Evolutionary conservation across 805 yeast species (phyloP).

Genomic region (Lipomyces sp.): DNA sequence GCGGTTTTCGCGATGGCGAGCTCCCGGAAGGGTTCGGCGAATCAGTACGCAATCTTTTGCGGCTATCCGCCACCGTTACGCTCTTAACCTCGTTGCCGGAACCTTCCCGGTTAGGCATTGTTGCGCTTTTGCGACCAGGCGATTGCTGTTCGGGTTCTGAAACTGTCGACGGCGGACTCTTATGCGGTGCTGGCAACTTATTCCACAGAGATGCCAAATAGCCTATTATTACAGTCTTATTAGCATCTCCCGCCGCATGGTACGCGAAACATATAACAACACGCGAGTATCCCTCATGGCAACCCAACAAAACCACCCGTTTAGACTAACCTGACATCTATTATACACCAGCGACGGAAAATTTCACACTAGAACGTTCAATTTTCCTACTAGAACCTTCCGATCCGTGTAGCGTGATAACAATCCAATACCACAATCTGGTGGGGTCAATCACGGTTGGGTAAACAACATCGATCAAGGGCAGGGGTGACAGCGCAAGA

Average conservation of each 20-base stretch:
- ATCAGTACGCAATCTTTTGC: background rate
- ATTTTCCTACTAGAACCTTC: background rate
- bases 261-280: too few relatives aligned
- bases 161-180: background rate
- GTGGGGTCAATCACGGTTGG: background rate
- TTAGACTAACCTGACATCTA: slow-evolving; percentile 1
- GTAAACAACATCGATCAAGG: background rate
- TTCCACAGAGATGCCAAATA: slow-evolving; percentile 1
- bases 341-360: background rate
- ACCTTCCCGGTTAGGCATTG: background rate
- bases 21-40: background rate
- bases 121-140: background rate
- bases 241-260: background rate
- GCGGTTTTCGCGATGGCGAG: background rate
- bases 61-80: background rate
- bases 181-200: background rate
- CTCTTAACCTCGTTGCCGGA: background rate
- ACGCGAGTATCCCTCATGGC: too few relatives aligned
- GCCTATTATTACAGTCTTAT: background rate
- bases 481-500: background rate
- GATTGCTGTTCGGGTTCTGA: background rate
- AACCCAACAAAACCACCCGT: too few relatives aligned
- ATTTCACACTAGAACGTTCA: background rate
- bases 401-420: background rate
- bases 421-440: background rate